Evolutionary conservation across 108 stramenopile genomes (phyloP).

Genomic region (Skeletonema tropicum): DNA sequence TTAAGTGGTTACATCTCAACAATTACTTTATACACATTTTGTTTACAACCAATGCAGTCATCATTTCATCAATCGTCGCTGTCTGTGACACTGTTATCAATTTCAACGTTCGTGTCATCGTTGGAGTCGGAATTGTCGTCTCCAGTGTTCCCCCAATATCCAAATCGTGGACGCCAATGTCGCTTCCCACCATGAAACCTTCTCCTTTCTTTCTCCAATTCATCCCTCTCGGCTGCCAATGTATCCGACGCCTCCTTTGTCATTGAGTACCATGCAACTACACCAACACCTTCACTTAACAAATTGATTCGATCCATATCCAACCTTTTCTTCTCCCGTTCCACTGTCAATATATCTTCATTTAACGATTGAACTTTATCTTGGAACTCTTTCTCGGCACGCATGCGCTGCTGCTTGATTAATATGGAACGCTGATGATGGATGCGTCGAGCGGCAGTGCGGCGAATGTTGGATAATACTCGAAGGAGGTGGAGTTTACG

Average conservation of each 20-base stretch:
- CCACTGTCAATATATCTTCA: slow-evolving; percentile 27
- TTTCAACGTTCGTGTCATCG: neutral
- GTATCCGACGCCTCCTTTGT: slow-evolving; percentile 13
- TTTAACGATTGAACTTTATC: slow-evolving; percentile 39
- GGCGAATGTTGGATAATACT: slow-evolving; percentile 18
- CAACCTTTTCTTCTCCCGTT: slow-evolving; percentile 23
- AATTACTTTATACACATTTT: neutral
- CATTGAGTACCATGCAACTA: slow-evolving; percentile 39
- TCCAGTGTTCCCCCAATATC: neutral
- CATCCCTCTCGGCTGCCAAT: slow-evolving; percentile 3
- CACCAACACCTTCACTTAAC: slow-evolving; percentile 31
- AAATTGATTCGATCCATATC: slow-evolving; percentile 33
- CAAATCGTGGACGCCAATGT: slow-evolving; percentile 1
- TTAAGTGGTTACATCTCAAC: neutral
- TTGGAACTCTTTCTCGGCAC: slow-evolving; percentile 22
- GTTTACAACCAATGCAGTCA: neutral
- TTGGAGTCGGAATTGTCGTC: neutral
- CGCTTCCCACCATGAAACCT: neutral
- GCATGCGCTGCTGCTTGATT: slow-evolving; percentile 21
- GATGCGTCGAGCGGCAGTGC: neutral
- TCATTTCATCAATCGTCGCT: neutral
- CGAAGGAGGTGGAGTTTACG: neutral
- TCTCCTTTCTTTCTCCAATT: slow-evolving; percentile 11
- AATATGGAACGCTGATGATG: slow-evolving; percentile 12
- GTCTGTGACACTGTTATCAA: neutral